These are phyloP conservation scores for Nicotiana tabacum DNA, from an alignment of 257 asterid genomes.

Conservation along the genomic window DNA sequence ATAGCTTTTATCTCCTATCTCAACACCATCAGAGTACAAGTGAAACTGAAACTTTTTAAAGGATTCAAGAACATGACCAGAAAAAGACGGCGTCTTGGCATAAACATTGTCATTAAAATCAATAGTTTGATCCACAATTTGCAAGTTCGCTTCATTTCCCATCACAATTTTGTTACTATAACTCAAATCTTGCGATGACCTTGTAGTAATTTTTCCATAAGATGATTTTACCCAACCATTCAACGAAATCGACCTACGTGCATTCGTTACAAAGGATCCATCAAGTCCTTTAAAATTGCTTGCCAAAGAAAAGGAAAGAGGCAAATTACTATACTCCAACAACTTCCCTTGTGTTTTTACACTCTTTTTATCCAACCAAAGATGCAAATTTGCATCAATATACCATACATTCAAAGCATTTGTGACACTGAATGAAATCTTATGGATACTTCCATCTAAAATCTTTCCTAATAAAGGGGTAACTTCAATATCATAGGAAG, in stretches of 20 bases:
- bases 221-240: conserved; percentile 65
- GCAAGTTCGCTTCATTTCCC: conserved; percentile 54
- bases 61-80: conserved; percentile 17
- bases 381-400: conserved; percentile 75
- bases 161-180: conserved; percentile 48
- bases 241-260: conserved; percentile 38
- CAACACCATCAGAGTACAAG: conserved; percentile 30
- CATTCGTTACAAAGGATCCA: conserved; percentile 47
- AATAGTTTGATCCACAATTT: conserved; percentile 53
- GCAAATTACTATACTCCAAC: conserved; percentile 19
- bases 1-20: conserved; percentile 39
- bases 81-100: conserved; percentile 20
- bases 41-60: conserved; percentile 33
- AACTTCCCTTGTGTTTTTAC: conserved; percentile 43
- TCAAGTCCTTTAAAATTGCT: conserved; percentile 51
- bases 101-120: conserved; percentile 32
- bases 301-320: conserved; percentile 21
- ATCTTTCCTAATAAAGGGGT: conserved; percentile 53
- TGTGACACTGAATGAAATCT: conserved; percentile 45
- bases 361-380: conserved; percentile 59
- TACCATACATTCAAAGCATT: conserved; percentile 77
- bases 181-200: conserved; percentile 29
- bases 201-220: conserved; percentile 40
- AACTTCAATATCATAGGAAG: conserved; percentile 65
- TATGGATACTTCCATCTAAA: conserved; percentile 55